Conservation (phyloP, 2,329 filamentous ascomycete genomes). For the Rhynchosporium secalis region DNA sequence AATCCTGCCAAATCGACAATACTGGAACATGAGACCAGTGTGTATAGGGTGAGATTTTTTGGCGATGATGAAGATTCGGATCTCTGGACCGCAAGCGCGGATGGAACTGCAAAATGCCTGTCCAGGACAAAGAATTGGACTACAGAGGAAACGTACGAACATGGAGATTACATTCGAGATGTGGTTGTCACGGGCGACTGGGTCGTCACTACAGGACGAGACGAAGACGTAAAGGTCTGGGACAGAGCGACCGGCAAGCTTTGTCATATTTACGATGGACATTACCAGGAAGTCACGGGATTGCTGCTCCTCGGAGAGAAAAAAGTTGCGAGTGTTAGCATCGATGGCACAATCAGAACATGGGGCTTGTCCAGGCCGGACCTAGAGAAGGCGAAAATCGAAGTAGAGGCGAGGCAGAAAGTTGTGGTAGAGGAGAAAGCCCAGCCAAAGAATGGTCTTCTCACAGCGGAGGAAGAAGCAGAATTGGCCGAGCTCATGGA, state of each 20-base stretch:
- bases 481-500: conserved; percentile 92
- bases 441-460: conserved; percentile 50
- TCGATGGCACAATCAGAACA: conserved; percentile 82
- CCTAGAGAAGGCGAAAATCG: conserved; percentile 56
- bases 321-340: conserved; percentile 75
- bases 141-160: conserved; percentile 69
- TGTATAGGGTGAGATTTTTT: conserved; percentile 80
- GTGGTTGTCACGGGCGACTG: conserved; percentile 74
- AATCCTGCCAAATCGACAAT: conserved; percentile 54
- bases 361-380: conserved; percentile 72
- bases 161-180: conserved; percentile 89
- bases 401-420: conserved; percentile 48
- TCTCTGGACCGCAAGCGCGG: conserved; percentile 92
- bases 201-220: conserved; percentile 84
- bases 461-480: conserved; percentile 89
- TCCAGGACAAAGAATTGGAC: conserved; percentile 67
- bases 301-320: conserved; percentile 62
- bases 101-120: conserved; percentile 83
- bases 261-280: conserved; percentile 73
- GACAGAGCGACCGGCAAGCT: conserved; percentile 71
- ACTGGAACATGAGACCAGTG: conserved; percentile 83
- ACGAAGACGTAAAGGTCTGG: conserved; percentile 93
- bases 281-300: conserved; percentile 91
- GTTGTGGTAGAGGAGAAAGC: conserved; percentile 45
- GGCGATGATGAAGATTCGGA: conserved; percentile 57